phyloP scores from a whole-genome alignment of 176 grass and related monocot genomes.

The Cenchrus americanus region DNA sequence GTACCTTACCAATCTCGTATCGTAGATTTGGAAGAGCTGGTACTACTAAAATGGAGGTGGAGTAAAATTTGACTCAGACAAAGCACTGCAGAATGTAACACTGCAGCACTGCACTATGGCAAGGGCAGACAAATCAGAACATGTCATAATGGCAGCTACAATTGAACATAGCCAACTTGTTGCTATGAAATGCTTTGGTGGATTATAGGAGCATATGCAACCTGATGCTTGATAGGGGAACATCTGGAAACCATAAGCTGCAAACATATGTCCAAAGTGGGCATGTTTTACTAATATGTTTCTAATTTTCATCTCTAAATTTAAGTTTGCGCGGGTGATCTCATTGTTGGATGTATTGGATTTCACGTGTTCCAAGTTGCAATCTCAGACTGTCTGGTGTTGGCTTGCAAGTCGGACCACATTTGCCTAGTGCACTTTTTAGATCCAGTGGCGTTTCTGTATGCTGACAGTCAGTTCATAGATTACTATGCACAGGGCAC shows the following conservation, averaged over 20 bases:
- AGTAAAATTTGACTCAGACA: background rate
- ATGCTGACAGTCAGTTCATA: background rate
- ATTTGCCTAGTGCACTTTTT: background rate
- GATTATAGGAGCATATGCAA: background rate
- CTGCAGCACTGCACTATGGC: background rate
- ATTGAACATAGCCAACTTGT: background rate
- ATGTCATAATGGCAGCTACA: constrained; percentile 3
- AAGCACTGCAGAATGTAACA: background rate
- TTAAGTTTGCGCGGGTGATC: constrained; percentile 2
- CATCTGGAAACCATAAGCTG: background rate
- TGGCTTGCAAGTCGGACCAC: background rate
- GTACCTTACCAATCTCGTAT: background rate
- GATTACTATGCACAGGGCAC: background rate
- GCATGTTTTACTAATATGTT: background rate
- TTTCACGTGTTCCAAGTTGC: background rate
- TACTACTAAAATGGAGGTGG: background rate
- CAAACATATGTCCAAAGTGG: constrained; percentile 25
- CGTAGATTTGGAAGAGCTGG: constrained; percentile 1
- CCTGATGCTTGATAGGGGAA: background rate
- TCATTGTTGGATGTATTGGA: background rate
- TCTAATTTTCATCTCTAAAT: background rate
- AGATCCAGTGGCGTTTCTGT: background rate
- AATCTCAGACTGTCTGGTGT: background rate
- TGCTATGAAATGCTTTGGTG: background rate
- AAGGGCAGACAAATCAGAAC: background rate